Base-by-base conservation (phyloP, 495 filamentous ascomycete species). In the Patellaria atrata region DNA sequence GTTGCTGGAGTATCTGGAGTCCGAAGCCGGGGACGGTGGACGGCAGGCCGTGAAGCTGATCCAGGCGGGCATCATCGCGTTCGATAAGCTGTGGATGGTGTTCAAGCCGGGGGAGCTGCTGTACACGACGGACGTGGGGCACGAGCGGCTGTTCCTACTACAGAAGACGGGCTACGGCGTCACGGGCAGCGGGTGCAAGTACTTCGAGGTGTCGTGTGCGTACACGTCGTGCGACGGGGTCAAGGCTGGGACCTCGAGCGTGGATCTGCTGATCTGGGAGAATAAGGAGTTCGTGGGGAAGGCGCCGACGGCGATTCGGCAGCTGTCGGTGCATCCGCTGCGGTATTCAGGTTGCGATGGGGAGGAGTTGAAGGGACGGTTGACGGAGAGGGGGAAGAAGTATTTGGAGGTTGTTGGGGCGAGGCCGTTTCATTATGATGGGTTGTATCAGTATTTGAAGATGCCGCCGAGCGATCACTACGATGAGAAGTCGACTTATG, bases 1-100 rank as follows among this genome's bases (percentile, higher is more conserved):
- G 19, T 40, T 51, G 12, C 16, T 59, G 13, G 38, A 50, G 22
- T 48, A 50, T 22, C 37, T 61, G 22, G 37, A 54, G 13, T 33
- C 25, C 4, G 47, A 51, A 25, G 33, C 26, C 33, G n/a, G 33
- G 18, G 35, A 44, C 12, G 41, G 38, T 13, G 43, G 38, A 8
- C 33, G 16, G 11, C 42, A 50, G 31, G 35, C 30, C 28, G 25
- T 40, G 5, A 48, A 19, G 0, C 41, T 43, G 14, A 27, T 30
- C 27, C 30, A 45, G 23, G 32, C 34, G 6, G 35, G 53, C 2
- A 38, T 40, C 14, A 45, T 50, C 13, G 30, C 35, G n/a, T 55
- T 43, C 22, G 13, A 32, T 12, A 27, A 31, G 3, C 22, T 47
- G 9, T 55, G 52, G 49, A 42, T 35, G 2, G 51, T 55, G 20